Percentiles rank a stretch among this genome's conserved stretches.
Conservation (phyloP, 768 basidiomycete genomes). For the Mycena indigotica region DNA sequence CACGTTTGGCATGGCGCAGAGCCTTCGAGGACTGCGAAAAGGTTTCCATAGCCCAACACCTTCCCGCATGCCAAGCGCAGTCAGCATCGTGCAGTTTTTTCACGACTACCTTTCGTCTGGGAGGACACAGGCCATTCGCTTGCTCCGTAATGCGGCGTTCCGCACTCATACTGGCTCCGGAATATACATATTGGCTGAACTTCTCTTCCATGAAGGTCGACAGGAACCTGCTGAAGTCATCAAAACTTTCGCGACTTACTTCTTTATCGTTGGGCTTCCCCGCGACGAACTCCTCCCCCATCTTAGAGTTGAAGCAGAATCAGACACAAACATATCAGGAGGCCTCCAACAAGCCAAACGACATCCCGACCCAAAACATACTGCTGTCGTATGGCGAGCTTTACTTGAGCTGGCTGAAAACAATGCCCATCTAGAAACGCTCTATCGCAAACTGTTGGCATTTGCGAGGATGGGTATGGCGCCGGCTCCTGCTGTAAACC, state of each 20-base stretch:
- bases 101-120: constrained; percentile 37
- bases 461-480: constrained; percentile 19
- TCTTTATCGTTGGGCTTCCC: constrained; percentile 58
- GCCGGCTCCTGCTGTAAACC: constrained; percentile 2
- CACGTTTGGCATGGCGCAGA: constrained; percentile 2
- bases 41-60: constrained; percentile 12
- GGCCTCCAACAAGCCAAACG: constrained; percentile 29
- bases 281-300: constrained; percentile 32
- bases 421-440: constrained; percentile 28
- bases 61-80: constrained; percentile 27
- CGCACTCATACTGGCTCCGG: constrained; percentile 22
- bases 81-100: constrained; percentile 37
- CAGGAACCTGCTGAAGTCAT: constrained; percentile 37
- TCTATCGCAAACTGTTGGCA: constrained; percentile 50
- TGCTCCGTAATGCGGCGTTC: constrained; percentile 36
- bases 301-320: constrained; percentile 1
- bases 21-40: constrained; percentile 26
- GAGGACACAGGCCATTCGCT: constrained; percentile 34
- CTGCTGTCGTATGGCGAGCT: constrained; percentile 44
- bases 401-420: constrained; percentile 30
- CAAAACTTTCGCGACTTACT: constrained; percentile 51
- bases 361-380: constrained; percentile 37
- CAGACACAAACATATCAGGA: constrained; percentile 7
- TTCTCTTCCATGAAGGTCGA: constrained; percentile 41
- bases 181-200: constrained; percentile 44